Base-by-base conservation (phyloP, 2,329 filamentous ascomycete species). In the Tympanopsis confertula region DNA sequence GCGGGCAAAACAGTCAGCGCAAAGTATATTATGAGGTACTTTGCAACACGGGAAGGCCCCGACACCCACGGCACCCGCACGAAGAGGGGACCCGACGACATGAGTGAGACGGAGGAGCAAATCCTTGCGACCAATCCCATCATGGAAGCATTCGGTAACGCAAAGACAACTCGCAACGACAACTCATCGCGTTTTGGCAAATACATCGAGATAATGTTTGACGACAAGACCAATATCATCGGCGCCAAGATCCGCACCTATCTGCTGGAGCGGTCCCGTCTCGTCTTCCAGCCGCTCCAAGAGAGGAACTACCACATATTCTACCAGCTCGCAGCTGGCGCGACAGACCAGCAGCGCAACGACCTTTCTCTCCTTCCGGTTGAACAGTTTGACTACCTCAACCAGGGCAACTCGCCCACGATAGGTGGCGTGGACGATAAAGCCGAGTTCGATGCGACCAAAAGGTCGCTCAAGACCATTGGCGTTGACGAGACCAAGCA, bases 11-110 rank as follows among this genome's bases (percentile, higher is more conserved):
- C 91, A 4, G 91, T 98, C 59, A 96, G 89, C 62, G 91, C 91
- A 51, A 98, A 98, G 67, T 96, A 98, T 64, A 96, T 98, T 58
- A 98, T 98, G 91, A 79, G 91, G 53, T 98, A 98, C 67, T 98
- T 98, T 62, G 91, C 91, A 44, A 98, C 91, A 30, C 80, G 91
- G 74, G 91, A 95, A 62, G 82, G 88, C 5, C 87, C 91, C 40
- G 86, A 93, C 51, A 85, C 87, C 56, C 82, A 86, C 13, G 81
- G 82, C 36, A 80, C 78, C 45, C 79, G 85, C 50, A 71, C 71
- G 39, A 91, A 86, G 61, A 74, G 74, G 54, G 85, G 86, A 43
- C 67, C 78, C 50, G 82, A 85, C 41, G 57, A 80, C 46, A 96
- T 96, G 82, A 96, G 88, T 58, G 86, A 95, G 67, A 98, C 91